These are phyloP conservation scores for Coffea eugenioides DNA, from an alignment of 257 asterid genomes.

Conservation along the genomic window DNA sequence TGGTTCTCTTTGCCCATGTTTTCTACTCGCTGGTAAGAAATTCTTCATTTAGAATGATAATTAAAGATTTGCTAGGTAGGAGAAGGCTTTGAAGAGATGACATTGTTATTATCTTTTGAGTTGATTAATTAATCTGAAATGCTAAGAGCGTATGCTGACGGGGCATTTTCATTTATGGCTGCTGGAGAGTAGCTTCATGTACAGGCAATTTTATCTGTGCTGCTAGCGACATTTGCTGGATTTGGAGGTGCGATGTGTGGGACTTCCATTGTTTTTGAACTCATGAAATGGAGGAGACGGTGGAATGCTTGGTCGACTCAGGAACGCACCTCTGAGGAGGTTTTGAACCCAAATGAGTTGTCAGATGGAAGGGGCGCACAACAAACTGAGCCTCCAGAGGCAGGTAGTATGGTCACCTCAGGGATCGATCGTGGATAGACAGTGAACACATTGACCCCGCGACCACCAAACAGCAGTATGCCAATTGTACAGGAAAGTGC, in stretches of 20 bases:
- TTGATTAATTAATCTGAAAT: background rate
- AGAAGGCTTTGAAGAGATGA: background rate
- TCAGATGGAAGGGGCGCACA: constrained; percentile 29
- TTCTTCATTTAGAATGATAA: background rate
- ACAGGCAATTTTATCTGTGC: constrained; percentile 61
- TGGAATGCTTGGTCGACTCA: constrained; percentile 33
- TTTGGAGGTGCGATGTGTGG: constrained; percentile 87
- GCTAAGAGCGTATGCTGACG: background rate
- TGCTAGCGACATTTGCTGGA: constrained; percentile 76
- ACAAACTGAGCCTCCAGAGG: constrained; percentile 32
- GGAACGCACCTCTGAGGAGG: constrained; percentile 31
- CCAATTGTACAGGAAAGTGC: background rate
- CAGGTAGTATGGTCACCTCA: constrained; percentile 26
- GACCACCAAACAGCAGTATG: background rate
- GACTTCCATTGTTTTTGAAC: constrained; percentile 58
- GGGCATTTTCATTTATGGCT: background rate
- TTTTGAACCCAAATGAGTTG: constrained; percentile 32
- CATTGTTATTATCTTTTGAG: background rate
- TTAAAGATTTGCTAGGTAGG: background rate
- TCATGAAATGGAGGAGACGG: constrained; percentile 57
- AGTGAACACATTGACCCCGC: background rate
- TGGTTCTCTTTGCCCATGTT: constrained; percentile 75
- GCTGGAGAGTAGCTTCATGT: constrained; percentile 48
- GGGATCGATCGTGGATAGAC: constrained; percentile 24
- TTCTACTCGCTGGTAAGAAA: constrained; percentile 70